phyloP scores from a whole-genome alignment of 2,329 filamentous ascomycete species.

The Sclerotinia subarctica region DNA sequence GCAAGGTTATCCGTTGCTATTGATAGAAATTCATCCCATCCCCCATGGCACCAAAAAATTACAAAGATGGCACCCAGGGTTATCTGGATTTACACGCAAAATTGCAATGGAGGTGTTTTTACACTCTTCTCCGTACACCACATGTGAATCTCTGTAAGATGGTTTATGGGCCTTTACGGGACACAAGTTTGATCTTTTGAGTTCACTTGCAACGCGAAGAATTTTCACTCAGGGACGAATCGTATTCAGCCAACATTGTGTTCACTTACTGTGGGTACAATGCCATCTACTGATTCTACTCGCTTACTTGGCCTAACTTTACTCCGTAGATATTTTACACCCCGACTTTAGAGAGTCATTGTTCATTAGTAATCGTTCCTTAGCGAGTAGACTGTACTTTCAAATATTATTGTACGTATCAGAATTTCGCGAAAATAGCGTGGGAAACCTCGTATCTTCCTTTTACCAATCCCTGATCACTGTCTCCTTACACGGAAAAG shows the following conservation, averaged over 20 bases:
- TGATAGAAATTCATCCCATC: slow-evolving; percentile 9
- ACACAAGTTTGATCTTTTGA: background rate
- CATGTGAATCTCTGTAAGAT: background rate
- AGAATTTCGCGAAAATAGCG: slow-evolving; percentile 10
- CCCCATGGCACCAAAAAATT: background rate
- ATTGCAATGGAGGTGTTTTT: background rate
- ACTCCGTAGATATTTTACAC: background rate
- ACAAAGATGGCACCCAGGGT: background rate
- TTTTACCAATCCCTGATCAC: background rate
- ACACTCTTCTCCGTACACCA: background rate
- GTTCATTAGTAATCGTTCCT: background rate
- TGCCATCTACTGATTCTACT: background rate
- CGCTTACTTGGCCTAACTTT: background rate
- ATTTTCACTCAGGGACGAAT: background rate
- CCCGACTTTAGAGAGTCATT: too few species aligned
- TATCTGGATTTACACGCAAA: slow-evolving; percentile 2
- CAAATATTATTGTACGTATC: background rate
- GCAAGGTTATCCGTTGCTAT: background rate
- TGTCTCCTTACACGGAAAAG: slow-evolving; percentile 8
- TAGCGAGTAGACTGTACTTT: background rate
- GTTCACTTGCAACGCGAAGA: background rate
- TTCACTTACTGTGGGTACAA: background rate
- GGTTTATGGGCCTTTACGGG: slow-evolving; percentile 2
- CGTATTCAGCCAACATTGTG: slow-evolving; percentile 3
- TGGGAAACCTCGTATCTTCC: slow-evolving; percentile 17